These are phyloP conservation scores for Manihot esculenta DNA, from an alignment of 441 rosid genomes.

Conservation along the genomic window DNA sequence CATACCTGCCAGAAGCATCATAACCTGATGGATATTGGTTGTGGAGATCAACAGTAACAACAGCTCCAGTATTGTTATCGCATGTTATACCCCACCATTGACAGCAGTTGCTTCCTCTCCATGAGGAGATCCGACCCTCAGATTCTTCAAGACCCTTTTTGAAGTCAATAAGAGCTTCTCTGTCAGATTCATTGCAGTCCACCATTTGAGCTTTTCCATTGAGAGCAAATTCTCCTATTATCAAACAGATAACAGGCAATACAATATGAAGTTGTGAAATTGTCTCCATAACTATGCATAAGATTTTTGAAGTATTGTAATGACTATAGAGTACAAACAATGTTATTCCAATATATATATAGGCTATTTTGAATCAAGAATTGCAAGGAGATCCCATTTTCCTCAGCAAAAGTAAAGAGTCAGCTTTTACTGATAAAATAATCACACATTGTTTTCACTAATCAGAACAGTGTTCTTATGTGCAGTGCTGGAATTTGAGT, in stretches of 20 bases:
- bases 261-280: not conserved
- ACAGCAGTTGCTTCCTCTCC: constrained; percentile 18
- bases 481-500: no score
- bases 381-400: not conserved
- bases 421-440: not conserved
- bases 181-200: not conserved
- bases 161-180: constrained; percentile 10
- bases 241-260: not conserved
- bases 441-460: no score
- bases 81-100: constrained; percentile 16
- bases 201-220: not conserved
- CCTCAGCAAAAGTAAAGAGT: no score
- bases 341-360: not conserved
- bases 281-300: not conserved
- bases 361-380: not conserved
- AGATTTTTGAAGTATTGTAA: not conserved
- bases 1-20: constrained; percentile 18
- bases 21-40: constrained; percentile 11
- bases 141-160: constrained; percentile 1
- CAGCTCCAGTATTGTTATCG: constrained; percentile 15
- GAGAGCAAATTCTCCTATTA: not conserved
- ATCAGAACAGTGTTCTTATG: no score
- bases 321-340: not conserved
- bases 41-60: constrained; percentile 16
- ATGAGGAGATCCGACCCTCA: not conserved